These are phyloP conservation scores for Hebeloma cylindrosporum DNA, from an alignment of 768 basidiomycete species.

Conservation along the genomic window DNA sequence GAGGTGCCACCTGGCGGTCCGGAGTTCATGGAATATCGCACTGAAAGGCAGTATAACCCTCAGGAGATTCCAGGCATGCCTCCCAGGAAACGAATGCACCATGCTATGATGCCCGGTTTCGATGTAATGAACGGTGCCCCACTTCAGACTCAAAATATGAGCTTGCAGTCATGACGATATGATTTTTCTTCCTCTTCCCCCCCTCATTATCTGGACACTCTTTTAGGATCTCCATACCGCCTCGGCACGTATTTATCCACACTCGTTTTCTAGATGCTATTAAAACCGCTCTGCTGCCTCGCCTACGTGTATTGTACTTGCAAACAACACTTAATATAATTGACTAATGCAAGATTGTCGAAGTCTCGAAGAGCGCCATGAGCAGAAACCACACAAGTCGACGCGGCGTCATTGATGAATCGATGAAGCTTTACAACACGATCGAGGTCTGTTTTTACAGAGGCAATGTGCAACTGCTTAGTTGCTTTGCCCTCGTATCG, in stretches of 20 bases:
- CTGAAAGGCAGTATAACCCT: slow-evolving; percentile 26
- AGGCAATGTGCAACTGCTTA: too few species aligned
- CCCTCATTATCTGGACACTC: slow-evolving; percentile 16
- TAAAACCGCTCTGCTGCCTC: slow-evolving; percentile 16
- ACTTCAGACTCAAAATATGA: slow-evolving; percentile 55
- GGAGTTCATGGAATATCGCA: slow-evolving; percentile 28
- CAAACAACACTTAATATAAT: slow-evolving; percentile 18
- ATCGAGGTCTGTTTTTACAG: too few species aligned
- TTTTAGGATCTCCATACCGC: slow-evolving; percentile 21
- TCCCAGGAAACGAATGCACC: slow-evolving; percentile 65
- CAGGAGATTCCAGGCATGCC: slow-evolving; percentile 55
- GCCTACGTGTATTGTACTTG: slow-evolving; percentile 19
- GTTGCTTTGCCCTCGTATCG: too few species aligned
- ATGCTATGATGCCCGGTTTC: slow-evolving; percentile 56
- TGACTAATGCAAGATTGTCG: slow-evolving; percentile 11
- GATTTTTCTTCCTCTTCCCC: slow-evolving; percentile 7
- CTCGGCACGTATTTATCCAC: slow-evolving; percentile 18
- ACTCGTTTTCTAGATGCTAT: slow-evolving; percentile 17
- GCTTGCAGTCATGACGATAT: slow-evolving; percentile 48
- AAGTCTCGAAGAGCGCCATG: too few species aligned
- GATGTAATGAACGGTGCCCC: slow-evolving; percentile 54
- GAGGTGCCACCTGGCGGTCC: slow-evolving; percentile 40
- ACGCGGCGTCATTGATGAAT: too few species aligned
- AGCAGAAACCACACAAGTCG: too few species aligned
- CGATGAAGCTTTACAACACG: too few species aligned